Evolutionary conservation across 371 early-diverging fungal species (phyloP).

Genomic region (Mucor saturninus): DNA sequence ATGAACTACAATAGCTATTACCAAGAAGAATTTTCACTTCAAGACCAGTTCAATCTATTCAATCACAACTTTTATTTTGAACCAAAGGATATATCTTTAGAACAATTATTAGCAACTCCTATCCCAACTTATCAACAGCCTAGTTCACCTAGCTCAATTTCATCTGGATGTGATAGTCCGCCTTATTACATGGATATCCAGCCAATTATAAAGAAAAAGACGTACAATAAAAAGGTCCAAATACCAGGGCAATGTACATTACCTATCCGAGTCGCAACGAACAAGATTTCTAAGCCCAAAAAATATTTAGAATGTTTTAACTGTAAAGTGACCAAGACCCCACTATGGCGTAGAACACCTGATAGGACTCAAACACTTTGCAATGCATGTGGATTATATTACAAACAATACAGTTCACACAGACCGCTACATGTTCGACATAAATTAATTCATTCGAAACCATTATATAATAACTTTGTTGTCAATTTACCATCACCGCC

Average conservation of each 20-base stretch:
- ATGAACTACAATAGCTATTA: constrained; percentile 14
- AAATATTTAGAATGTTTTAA: constrained; percentile 75
- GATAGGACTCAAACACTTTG: constrained; percentile 77
- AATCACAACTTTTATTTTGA: constrained; percentile 3
- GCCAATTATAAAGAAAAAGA: constrained; percentile 3
- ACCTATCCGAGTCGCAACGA: constrained; percentile 10
- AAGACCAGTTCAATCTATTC: constrained; percentile 20
- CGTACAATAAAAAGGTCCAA: not conserved
- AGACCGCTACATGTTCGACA: constrained; percentile 66
- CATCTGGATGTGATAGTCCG: constrained; percentile 1
- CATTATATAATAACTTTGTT: constrained; percentile 9
- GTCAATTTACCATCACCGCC: not conserved
- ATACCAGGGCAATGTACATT: constrained; percentile 15
- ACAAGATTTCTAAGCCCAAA: constrained; percentile 5
- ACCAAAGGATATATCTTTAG: constrained; percentile 3
- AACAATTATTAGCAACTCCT: constrained; percentile 12
- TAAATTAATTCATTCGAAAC: constrained; percentile 34
- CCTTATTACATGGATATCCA: constrained; percentile 5
- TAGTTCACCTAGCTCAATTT: constrained; percentile 2
- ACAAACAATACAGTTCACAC: constrained; percentile 73
- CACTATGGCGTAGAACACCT: constrained; percentile 81
- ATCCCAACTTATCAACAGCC: constrained; percentile 12
- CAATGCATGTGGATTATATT: constrained; percentile 85
- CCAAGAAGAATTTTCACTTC: constrained; percentile 9
- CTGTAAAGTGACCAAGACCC: constrained; percentile 77